Evolutionary conservation across 1,139 yeast genomes (phyloP).

Genomic region (Kluyveromyces sp.): DNA sequence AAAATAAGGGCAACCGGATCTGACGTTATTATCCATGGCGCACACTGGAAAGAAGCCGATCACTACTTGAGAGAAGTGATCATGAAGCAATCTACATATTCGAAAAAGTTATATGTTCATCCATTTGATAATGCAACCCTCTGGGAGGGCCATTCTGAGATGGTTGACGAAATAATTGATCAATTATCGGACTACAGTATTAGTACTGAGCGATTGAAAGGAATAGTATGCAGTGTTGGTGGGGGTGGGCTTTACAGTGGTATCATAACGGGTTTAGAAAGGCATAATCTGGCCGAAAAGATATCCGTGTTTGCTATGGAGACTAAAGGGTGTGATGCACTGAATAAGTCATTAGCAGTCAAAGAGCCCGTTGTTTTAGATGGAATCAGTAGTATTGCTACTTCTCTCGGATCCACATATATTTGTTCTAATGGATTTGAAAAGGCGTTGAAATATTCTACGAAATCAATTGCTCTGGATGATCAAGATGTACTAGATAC

Average conservation of each 20-base stretch:
- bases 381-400: slow-evolving; percentile 43
- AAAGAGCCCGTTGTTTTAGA: slow-evolving; percentile 36
- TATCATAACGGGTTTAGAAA: slow-evolving; percentile 41
- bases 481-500: slow-evolving; percentile 48
- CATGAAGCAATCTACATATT: slow-evolving; percentile 25
- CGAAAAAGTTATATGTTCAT: slow-evolving; percentile 46
- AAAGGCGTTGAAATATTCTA: slow-evolving; percentile 26
- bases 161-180: slow-evolving; percentile 43
- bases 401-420: slow-evolving; percentile 48
- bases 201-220: slow-evolving; percentile 35
- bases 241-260: slow-evolving; percentile 65
- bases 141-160: slow-evolving; percentile 54
- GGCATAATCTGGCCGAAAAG: slow-evolving; percentile 29
- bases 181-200: slow-evolving; percentile 30
- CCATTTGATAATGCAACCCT: slow-evolving; percentile 51
- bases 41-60: slow-evolving; percentile 55
- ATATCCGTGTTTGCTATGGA: slow-evolving; percentile 44
- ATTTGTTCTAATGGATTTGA: slow-evolving; percentile 39
- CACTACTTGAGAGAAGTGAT: slow-evolving; percentile 35
- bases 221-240: slow-evolving; percentile 53
- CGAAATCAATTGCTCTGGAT: slow-evolving; percentile 39
- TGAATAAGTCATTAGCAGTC: slow-evolving; percentile 36
- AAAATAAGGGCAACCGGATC: slow-evolving; percentile 40
- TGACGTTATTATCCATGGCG: slow-evolving; percentile 41
- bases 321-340: slow-evolving; percentile 48